phyloP scores from a whole-genome alignment of 2,329 filamentous ascomycete species.

The Paraphoma sp. region DNA sequence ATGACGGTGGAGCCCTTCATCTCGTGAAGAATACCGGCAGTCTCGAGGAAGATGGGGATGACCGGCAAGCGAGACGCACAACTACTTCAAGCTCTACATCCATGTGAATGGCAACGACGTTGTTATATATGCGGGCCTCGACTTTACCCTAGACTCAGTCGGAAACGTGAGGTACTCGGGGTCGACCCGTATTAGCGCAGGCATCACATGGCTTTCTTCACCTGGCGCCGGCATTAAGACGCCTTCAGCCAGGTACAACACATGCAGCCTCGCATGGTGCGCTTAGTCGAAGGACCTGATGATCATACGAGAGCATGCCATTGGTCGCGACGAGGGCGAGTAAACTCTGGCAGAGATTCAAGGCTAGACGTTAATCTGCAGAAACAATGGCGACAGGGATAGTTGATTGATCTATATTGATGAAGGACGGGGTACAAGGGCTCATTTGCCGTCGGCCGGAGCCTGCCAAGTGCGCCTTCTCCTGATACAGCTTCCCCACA shows the following conservation, averaged over 20 bases:
- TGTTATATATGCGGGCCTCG: constrained; percentile 37
- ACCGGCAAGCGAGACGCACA: constrained; percentile 31
- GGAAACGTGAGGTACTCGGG: constrained; percentile 17
- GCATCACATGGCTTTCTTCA: constrained; percentile 24
- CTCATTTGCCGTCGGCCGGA: constrained; percentile 30
- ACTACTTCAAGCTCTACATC: constrained; percentile 25
- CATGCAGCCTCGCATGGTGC: constrained; percentile 16
- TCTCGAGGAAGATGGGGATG: constrained; percentile 22
- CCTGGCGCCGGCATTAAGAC: constrained; percentile 21
- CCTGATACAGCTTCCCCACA: constrained; percentile 28
- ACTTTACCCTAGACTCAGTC: constrained; percentile 28
- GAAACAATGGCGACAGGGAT: constrained; percentile 28
- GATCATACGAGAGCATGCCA: constrained; percentile 29
- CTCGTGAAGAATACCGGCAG: constrained; percentile 27
- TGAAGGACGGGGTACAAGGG: constrained; percentile 39
- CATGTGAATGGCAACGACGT: constrained; percentile 23
- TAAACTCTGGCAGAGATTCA: constrained; percentile 30
- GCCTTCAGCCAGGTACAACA: constrained; percentile 38
- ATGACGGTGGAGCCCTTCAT: constrained; percentile 45
- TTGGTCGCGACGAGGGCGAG: constrained; percentile 28
- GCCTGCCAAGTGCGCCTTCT: constrained; percentile 16
- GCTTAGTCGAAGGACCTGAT: constrained; percentile 31
- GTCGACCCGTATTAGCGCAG: constrained; percentile 28
- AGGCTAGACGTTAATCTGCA: constrained; percentile 37
- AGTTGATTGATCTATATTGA: constrained; percentile 49